Conservation (phyloP, 306 rosid genomes). For the Prunus mira region DNA sequence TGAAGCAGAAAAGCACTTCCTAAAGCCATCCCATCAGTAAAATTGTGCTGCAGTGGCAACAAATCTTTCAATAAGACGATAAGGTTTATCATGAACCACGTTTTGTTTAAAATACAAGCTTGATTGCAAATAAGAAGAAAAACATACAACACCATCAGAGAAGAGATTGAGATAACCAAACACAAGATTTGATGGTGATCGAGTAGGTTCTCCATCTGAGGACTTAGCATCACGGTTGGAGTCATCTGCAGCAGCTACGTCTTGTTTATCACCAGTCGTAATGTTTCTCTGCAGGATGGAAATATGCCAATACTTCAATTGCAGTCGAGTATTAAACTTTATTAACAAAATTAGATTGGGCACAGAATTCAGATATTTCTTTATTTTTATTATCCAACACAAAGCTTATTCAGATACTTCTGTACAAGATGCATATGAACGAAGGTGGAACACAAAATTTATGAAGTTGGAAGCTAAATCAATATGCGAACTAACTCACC, state of each 20-base stretch:
- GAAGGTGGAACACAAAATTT: background rate
- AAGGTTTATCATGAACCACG: constrained; percentile 6
- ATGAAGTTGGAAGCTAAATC: background rate
- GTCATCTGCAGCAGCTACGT: constrained; percentile 36
- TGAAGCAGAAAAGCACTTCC: constrained; percentile 95
- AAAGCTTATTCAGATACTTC: background rate
- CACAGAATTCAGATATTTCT: background rate
- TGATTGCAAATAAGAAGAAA: background rate
- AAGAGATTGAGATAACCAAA: constrained; percentile 97
- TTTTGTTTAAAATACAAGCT: background rate
- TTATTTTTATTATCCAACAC: background rate
- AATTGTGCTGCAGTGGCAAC: constrained; percentile 82
- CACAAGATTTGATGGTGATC: constrained; percentile 63
- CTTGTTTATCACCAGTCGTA: constrained; percentile 34
- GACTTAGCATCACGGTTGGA: constrained; percentile 29
- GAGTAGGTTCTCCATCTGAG: constrained; percentile 36
- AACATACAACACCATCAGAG: constrained; percentile 95
- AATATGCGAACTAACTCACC: constrained; percentile 43
- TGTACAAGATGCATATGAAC: background rate
- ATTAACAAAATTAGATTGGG: background rate
- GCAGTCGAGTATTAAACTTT: constrained; percentile 4
- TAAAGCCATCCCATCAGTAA: constrained; percentile 94
- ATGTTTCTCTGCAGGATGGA: constrained; percentile 56
- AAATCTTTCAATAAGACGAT: constrained; percentile 11
- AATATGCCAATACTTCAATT: constrained; percentile 27